phyloP scores from a whole-genome alignment of 116 monocot genomes.

The Cymodocea nodosa region DNA sequence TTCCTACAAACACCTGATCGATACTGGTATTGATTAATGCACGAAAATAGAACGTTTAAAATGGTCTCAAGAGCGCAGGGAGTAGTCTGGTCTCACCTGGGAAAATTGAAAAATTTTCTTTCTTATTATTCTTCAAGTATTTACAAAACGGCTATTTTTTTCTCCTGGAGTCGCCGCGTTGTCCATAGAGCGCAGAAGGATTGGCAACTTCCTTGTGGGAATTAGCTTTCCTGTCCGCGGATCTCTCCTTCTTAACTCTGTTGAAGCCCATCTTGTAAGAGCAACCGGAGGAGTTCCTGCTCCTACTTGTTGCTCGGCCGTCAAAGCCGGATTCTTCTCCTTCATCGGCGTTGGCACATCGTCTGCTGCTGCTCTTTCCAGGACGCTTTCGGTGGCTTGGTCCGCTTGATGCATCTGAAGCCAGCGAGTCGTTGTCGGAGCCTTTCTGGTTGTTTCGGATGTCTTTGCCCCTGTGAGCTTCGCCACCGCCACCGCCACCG shows the following conservation, averaged over 20 bases:
- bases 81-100: no score
- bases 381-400: slow-evolving; percentile 12
- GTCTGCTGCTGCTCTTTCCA: neutral
- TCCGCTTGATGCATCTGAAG: slow-evolving; percentile 70
- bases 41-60: no score
- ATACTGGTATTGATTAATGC: no score
- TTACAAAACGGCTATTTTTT: neutral
- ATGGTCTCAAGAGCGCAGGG: no score
- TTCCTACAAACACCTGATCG: no score
- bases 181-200: neutral
- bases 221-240: neutral
- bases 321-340: no score
- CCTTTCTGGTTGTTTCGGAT: slow-evolving; percentile 5
- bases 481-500: slow-evolving; percentile 8
- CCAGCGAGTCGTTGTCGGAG: slow-evolving; percentile 31
- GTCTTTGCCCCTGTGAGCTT: neutral
- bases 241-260: neutral
- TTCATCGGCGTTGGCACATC: no score
- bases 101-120: neutral
- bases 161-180: neutral
- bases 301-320: neutral
- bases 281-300: neutral
- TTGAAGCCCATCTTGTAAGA: neutral
- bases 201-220: neutral
- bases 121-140: neutral